Base-by-base conservation (phyloP, 441 rosid species). In the Croton setiger region DNA sequence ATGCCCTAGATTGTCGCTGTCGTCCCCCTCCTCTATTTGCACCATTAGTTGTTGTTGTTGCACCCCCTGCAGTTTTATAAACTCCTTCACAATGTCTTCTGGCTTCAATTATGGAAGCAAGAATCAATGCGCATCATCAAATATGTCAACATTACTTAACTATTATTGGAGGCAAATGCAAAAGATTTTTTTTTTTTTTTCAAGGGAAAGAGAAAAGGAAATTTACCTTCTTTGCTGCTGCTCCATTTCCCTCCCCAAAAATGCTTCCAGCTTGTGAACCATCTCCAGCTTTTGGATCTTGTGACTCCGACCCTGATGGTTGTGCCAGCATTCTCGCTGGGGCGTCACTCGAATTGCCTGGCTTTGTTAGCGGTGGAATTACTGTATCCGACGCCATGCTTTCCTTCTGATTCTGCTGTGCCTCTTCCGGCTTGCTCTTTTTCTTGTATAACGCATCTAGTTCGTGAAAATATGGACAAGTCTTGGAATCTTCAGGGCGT, bases 21-120 rank as follows among this genome's bases (percentile, higher is more conserved):
- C 63, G 77, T 27, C 31, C 31, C 31, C 31, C 31, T 27, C 31
- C 2, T 27, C 31, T 2, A 27, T 27, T 1, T 61, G 72, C 7
- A 72, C 72, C 27, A 27, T 57, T 58, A 2, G 49, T 15, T 70
- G 81, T 3, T 63, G 77, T 2, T 61, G 72, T 14, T 74, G 75
- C 20, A 37, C 57, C 59, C 71, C 75, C 69, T 66, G 80, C 63
- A 79, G 84, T 43, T 78, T 76, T 64, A 74, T 80, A 82, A 80
- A 55, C 87, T 86, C 91, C 81, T 83, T 88, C 92, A 91, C 82
- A 80, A 80, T 85, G 88, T 86, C 93, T 87, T 87, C 97, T 91
- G 93, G 95, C 97, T 91, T 91, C 95, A 91, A 78, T 27, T 75
- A 65, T 63, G 69, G 79, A 79, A 81, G 73, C 74, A 75, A 60